phyloP scores from a whole-genome alignment of 148 eudicot species.

The Dysphania ambrosioides region DNA sequence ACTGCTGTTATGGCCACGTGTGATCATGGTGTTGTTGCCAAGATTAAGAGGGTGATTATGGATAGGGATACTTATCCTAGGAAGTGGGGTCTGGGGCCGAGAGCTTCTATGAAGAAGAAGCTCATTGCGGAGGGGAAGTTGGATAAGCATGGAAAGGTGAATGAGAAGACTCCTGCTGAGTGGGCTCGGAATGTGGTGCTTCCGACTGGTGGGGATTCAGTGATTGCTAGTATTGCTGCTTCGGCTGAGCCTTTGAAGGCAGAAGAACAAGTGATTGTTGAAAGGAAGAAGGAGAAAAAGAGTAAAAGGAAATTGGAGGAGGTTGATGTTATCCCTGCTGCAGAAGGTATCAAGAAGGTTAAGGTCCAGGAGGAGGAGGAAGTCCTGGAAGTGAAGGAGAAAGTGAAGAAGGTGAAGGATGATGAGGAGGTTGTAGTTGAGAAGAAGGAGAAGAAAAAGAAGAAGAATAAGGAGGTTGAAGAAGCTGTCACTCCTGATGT shows the following conservation, averaged over 20 bases:
- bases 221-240: slow-evolving; percentile 73
- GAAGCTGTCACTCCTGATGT: slow-evolving; percentile 32
- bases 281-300: slow-evolving; percentile 48
- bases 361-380: slow-evolving; percentile 40
- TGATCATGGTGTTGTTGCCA: slow-evolving; percentile 95
- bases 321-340: slow-evolving; percentile 39
- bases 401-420: slow-evolving; percentile 23
- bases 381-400: slow-evolving; percentile 26
- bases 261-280: slow-evolving; percentile 27
- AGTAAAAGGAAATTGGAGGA: slow-evolving; percentile 63
- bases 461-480: slow-evolving; percentile 37
- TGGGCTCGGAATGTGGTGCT: slow-evolving; percentile 83
- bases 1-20: slow-evolving; percentile 98
- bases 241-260: slow-evolving; percentile 34
- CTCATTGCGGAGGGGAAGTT: slow-evolving; percentile 74
- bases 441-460: slow-evolving; percentile 48
- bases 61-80: slow-evolving; percentile 95
- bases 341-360: slow-evolving; percentile 49
- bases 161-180: slow-evolving; percentile 73
- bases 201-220: slow-evolving; percentile 73
- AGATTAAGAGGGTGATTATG: slow-evolving; percentile 98
- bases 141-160: slow-evolving; percentile 82
- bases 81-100: slow-evolving; percentile 96
- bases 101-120: slow-evolving; percentile 92
- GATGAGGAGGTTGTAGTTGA: slow-evolving; percentile 24